phyloP scores from a whole-genome alignment of 208 protist species.

The Leptomonas seymouri region DNA sequence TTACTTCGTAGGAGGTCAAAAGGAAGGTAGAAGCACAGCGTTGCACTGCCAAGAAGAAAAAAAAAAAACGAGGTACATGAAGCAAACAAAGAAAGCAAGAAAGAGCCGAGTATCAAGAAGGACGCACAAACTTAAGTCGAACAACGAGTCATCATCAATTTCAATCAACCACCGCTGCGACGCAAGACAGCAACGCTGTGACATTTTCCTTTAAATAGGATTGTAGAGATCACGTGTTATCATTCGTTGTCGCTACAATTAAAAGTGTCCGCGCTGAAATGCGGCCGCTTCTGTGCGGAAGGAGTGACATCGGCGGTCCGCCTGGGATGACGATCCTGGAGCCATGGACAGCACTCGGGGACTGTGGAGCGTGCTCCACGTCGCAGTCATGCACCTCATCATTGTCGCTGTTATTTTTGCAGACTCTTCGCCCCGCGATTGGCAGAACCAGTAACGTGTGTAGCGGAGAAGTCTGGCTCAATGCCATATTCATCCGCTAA shows the following conservation, averaged over 20 bases:
- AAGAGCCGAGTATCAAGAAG: not conserved
- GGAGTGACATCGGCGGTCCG: not conserved
- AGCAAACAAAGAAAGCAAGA: not conserved
- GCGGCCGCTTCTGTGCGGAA: conserved; percentile 9
- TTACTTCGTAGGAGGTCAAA: no score
- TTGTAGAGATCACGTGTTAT: not conserved
- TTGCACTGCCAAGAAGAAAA: no score
- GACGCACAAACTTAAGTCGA: not conserved
- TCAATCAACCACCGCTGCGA: no score
- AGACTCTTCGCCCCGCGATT: not conserved
- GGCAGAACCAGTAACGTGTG: not conserved
- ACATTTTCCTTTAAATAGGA: not conserved
- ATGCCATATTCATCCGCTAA: conserved; percentile 20
- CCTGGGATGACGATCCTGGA: conserved; percentile 4
- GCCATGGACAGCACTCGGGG: conserved; percentile 9
- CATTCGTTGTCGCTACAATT: not conserved
- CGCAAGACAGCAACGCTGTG: no score
- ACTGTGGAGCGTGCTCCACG: conserved; percentile 1
- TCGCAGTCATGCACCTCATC: not conserved
- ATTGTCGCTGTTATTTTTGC: not conserved
- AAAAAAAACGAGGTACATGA: not conserved
- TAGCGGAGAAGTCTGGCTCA: conserved; percentile 8
- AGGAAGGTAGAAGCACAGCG: no score
- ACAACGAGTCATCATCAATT: not conserved
- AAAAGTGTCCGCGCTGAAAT: not conserved